Evolutionary conservation across 257 asterid species (phyloP).

Genomic region (Ajuga chamaepitys): DNA sequence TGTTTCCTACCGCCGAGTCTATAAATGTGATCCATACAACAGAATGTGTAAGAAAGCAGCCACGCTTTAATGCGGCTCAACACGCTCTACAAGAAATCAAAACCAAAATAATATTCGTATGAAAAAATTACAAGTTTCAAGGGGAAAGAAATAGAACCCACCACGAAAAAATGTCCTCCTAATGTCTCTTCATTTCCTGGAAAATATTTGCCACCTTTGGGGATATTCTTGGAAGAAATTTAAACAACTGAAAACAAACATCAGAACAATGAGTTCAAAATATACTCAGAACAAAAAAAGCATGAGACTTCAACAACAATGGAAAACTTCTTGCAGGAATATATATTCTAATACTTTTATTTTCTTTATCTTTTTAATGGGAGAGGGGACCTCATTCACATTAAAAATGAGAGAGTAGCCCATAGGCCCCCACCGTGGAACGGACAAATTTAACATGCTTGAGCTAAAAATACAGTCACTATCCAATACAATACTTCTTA

Average conservation of each 20-base stretch:
- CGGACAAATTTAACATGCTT: background rate
- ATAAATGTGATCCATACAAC: background rate
- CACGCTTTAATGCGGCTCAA: background rate
- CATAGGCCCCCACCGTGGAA: background rate
- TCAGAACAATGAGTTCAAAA: background rate
- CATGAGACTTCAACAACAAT: no score
- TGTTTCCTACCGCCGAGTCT: background rate
- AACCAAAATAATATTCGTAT: background rate
- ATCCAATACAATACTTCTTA: background rate
- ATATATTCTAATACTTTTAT: no score
- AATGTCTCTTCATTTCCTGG: conserved; percentile 83
- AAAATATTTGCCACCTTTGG: conserved; percentile 70
- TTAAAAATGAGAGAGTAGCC: conserved; percentile 7
- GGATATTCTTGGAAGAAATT: conserved; percentile 74
- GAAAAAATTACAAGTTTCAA: conserved; percentile 21
- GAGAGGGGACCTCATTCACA: no score
- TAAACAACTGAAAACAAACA: conserved; percentile 52
- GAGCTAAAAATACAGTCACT: background rate
- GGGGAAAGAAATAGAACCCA: conserved; percentile 6
- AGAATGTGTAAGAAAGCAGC: background rate
- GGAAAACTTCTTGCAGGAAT: no score
- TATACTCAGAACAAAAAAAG: background rate
- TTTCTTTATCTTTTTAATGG: no score
- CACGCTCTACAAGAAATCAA: background rate
- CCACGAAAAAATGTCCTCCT: conserved; percentile 16